Conservation (phyloP, 2,329 filamentous ascomycete species). For the Epichloe glyceriae region DNA sequence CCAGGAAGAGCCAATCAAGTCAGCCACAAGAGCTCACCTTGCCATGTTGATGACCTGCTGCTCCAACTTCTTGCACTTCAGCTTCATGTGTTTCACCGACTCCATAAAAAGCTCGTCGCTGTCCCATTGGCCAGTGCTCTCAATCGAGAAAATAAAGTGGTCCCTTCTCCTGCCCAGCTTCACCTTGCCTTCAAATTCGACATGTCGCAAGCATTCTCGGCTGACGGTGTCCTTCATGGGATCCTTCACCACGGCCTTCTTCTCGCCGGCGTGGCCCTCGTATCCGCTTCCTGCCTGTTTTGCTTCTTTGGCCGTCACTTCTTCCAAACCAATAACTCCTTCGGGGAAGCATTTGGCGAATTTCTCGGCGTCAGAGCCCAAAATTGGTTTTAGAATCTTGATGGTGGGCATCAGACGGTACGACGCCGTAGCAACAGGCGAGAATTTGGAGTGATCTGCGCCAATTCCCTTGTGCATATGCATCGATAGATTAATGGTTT, state of each 20-base stretch:
- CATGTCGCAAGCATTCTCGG: conserved; percentile 79
- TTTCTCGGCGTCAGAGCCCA: conserved; percentile 77
- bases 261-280: conserved; percentile 62
- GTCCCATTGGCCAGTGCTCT: conserved; percentile 90
- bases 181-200: conserved; percentile 91
- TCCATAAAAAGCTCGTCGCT: conserved; percentile 91
- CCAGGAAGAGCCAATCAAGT: neutral
- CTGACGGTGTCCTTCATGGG: conserved; percentile 92
- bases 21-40: conserved; percentile 22
- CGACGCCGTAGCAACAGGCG: conserved; percentile 84
- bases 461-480: conserved; percentile 94
- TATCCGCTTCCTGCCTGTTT: conserved; percentile 47
- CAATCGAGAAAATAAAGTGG: conserved; percentile 94
- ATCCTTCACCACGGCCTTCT: conserved; percentile 77
- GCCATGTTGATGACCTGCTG: conserved; percentile 56
- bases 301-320: conserved; percentile 56
- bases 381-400: conserved; percentile 67
- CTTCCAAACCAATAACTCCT: conserved; percentile 74
- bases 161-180: conserved; percentile 81
- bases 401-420: conserved; percentile 88
- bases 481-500: conserved; percentile 74
- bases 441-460: conserved; percentile 92
- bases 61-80: conserved; percentile 67
- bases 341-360: conserved; percentile 80
- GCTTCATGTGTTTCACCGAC: conserved; percentile 70